Conservation (phyloP, 108 stramenopile species). For the Stephanodiscus minutulus region DNA sequence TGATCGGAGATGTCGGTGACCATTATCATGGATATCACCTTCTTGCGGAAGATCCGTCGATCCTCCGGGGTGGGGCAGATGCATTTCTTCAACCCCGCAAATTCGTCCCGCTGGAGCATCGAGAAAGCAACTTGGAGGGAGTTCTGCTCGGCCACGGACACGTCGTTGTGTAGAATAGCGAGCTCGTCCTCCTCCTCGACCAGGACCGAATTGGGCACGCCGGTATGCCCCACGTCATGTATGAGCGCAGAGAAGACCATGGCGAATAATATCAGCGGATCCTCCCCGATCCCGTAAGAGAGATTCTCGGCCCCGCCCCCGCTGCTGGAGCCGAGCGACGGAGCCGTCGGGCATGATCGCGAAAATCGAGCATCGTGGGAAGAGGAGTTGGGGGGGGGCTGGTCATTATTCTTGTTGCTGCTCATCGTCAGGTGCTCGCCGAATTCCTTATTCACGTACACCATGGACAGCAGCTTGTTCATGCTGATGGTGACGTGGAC, state of each 20-base stretch:
- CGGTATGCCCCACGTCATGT: conserved; percentile 74
- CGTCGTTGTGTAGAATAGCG: conserved; percentile 49
- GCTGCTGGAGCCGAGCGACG: background rate
- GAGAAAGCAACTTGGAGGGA: conserved; percentile 64
- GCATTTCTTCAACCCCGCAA: conserved; percentile 47
- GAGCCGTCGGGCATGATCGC: too few species aligned
- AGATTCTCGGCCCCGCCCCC: conserved; percentile 1
- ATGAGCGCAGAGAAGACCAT: conserved; percentile 74
- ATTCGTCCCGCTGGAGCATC: conserved; percentile 47
- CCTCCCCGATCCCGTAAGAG: conserved; percentile 66
- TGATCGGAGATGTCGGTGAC: conserved; percentile 67
- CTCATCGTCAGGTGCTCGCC: too few species aligned
- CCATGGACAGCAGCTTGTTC: conserved; percentile 49
- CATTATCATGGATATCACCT: conserved; percentile 55
- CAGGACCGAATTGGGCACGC: conserved; percentile 53
- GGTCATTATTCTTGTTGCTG: background rate
- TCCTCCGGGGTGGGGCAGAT: conserved; percentile 50
- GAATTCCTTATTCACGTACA: background rate
- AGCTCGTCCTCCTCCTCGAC: conserved; percentile 53
- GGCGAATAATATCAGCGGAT: conserved; percentile 65
- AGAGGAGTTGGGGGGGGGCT: background rate
- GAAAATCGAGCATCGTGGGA: too few species aligned
- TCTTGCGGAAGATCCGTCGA: conserved; percentile 52
- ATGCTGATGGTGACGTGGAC: conserved; percentile 59
- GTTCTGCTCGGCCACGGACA: conserved; percentile 61